A percentile compares a stretch with the other conserved stretches of the same genome.
These are phyloP conservation scores for Diplodia scrobiculata DNA, from an alignment of 2,329 filamentous ascomycete genomes.

Conservation along the genomic window DNA sequence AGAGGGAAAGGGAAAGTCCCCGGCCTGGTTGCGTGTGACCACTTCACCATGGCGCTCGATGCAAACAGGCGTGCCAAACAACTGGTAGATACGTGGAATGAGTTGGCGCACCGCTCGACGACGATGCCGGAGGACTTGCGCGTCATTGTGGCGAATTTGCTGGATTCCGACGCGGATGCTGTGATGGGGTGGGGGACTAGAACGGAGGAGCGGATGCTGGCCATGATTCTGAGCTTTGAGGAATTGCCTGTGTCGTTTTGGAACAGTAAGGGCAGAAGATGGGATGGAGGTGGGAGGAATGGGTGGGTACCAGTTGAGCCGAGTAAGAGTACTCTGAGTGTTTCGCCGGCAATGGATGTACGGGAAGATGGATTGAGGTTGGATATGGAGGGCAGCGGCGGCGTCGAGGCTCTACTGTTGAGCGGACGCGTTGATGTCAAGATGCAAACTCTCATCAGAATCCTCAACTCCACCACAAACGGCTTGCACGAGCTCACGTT, in stretches of 20 bases:
- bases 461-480: background rate
- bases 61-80: background rate
- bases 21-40: background rate
- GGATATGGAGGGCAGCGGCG: background rate
- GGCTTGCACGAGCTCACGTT: background rate
- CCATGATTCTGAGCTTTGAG: conserved; percentile 28
- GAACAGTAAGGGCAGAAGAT: conserved; percentile 11
- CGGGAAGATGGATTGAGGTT: background rate
- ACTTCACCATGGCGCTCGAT: background rate
- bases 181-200: conserved; percentile 11
- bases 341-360: background rate
- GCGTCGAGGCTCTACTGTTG: background rate
- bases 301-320: conserved; percentile 24
- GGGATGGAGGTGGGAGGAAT: conserved; percentile 17
- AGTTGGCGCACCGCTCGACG: conserved; percentile 30
- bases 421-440: background rate
- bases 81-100: conserved; percentile 31
- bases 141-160: conserved; percentile 31
- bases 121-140: conserved; percentile 31
- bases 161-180: conserved; percentile 27
- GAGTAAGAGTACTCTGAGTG: conserved; percentile 10
- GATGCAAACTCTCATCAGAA: background rate
- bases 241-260: conserved; percentile 30
- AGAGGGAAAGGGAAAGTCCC: too few species aligned
- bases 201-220: conserved; percentile 10